A percentile compares a stretch with the other conserved stretches of the same genome.
Evolutionary conservation across 2,329 filamentous ascomycete genomes (phyloP).

Genomic region (Ophiostoma ulmi): DNA sequence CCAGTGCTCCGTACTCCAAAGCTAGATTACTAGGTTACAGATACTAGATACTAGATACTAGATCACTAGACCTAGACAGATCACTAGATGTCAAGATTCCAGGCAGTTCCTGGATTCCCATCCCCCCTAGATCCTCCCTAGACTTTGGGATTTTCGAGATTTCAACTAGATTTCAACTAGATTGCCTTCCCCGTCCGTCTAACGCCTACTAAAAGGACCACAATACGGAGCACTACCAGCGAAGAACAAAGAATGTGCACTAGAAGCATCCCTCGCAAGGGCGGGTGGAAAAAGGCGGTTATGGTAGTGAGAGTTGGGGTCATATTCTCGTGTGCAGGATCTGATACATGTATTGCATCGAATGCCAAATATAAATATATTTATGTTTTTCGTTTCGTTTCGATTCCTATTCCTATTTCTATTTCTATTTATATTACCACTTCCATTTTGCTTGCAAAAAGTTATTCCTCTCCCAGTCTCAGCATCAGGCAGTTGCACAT

Average conservation of each 20-base stretch:
- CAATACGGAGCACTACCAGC: not conserved
- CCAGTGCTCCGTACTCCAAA: not conserved
- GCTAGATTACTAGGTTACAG: not conserved
- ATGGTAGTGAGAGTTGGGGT: not conserved
- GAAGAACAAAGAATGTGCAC: not conserved
- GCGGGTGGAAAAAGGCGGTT: not conserved
- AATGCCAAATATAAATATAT: not conserved
- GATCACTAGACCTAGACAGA: not conserved
- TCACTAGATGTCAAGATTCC: not conserved
- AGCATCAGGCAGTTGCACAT: not conserved
- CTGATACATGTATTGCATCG: not conserved
- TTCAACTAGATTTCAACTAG: not conserved
- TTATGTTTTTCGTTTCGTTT: not conserved
- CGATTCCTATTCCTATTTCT: not conserved
- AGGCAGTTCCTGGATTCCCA: not conserved
- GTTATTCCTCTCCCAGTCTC: not conserved
- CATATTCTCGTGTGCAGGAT: not conserved
- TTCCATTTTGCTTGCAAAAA: not conserved
- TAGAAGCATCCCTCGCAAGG: conserved; percentile 3
- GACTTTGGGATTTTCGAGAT: not conserved
- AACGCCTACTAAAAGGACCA: not conserved
- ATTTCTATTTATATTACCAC: too few species aligned
- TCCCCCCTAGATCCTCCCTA: not conserved
- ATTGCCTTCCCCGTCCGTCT: not conserved
- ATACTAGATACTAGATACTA: not conserved